phyloP scores from a whole-genome alignment of 768 basidiomycete species.

The Phaffia australis region DNA sequence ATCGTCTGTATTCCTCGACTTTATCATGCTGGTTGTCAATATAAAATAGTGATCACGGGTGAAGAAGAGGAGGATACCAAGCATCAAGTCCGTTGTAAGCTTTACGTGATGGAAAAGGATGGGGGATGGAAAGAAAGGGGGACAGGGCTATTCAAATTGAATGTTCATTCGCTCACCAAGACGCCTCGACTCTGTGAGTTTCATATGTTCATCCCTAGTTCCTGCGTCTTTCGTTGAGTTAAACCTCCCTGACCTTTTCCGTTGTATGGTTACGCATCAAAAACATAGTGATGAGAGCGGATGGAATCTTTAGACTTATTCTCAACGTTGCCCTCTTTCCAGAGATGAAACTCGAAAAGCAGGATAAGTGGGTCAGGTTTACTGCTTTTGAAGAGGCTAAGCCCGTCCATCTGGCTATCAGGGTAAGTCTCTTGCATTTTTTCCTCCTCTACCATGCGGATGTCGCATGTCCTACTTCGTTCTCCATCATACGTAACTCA shows the following conservation, averaged over 20 bases:
- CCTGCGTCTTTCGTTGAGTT: background rate
- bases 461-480: background rate
- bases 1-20: background rate
- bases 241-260: background rate
- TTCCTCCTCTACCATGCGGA: background rate
- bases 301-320: constrained; percentile 40
- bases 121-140: constrained; percentile 40
- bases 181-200: constrained; percentile 38
- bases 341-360: constrained; percentile 32
- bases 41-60: constrained; percentile 38
- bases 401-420: constrained; percentile 7
- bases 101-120: constrained; percentile 37
- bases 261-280: background rate
- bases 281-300: constrained; percentile 40
- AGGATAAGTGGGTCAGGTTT: constrained; percentile 26
- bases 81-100: constrained; percentile 37
- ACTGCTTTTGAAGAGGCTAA: constrained; percentile 23
- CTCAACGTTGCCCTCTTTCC: constrained; percentile 39
- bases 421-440: constrained; percentile 6
- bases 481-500: background rate
- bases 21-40: background rate
- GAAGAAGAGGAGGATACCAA: constrained; percentile 40
- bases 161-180: constrained; percentile 33
- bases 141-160: constrained; percentile 37
- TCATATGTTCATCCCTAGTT: background rate